Evolutionary conservation across 345 rosid species (phyloP), one percentile per base, ranked within the genome.

Genomic region (Aquilaria yunnanensis): DNA sequence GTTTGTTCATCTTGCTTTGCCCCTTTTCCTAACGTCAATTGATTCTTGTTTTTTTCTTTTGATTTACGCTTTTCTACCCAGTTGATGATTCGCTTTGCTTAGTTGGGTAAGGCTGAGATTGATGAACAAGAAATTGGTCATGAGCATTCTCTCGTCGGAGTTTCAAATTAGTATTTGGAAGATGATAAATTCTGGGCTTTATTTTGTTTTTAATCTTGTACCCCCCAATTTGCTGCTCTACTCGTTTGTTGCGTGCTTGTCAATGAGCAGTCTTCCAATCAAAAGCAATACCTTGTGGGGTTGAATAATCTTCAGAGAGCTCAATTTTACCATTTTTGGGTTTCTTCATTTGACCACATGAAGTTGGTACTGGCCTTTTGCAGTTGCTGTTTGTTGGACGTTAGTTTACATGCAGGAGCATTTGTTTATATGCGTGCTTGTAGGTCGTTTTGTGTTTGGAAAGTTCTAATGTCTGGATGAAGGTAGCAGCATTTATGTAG

Each of bases 401-500:
- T 23, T 23, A 23, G 23, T 23, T 23, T 23, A 23, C 23, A 23
- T 23, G 23, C 23, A 23, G 23, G 23, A 52, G 14, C 16, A 52
- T 8, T 16, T 16, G 10, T 8, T 10, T 3, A 14, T 0, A 52
- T 14, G 56, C 56, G 0, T 13, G 9, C 32, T 16, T 23, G 32
- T 14, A 1, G 47, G 29, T 57, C 6, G 41, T 66, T 56, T 47
- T 60, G 23, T 58, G 1, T 47, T 32, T 53, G 6, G 8, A 9
- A 54, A 49, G 12, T 4, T 49, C 16, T 50, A 5, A 29, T 51
- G 32, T 55, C 6, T 32, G 33, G 56, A 34, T 59, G 41, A 76
- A 72, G 74, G 72, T 66, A 53, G 16, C 32, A 77, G 51, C 59
- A 70, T 75, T 52, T 80, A 81, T 78, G 85, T 94, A 7, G 81